A percentile compares a stretch with the other conserved stretches of the same genome.
Conservation (phyloP, 495 filamentous ascomycete genomes). For the Penicillium steckii region DNA sequence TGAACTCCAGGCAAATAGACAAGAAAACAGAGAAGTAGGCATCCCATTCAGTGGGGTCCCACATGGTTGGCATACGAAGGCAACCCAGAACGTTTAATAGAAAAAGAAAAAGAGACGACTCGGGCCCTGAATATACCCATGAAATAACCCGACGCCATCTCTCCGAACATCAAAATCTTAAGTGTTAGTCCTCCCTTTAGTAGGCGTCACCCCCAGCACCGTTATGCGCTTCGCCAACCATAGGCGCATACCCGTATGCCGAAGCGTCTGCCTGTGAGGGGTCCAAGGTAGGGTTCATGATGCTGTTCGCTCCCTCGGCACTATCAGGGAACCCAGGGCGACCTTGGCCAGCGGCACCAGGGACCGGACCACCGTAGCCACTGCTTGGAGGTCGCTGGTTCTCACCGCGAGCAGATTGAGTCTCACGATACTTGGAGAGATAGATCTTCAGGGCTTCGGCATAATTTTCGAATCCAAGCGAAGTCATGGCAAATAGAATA, state of each 20-base stretch:
- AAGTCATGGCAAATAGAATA: conserved; percentile 98
- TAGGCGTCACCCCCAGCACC: conserved; percentile 59
- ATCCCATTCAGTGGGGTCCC: background rate
- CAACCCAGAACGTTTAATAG: background rate
- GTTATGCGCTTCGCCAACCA: conserved; percentile 64
- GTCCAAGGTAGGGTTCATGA: conserved; percentile 60
- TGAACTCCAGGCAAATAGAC: background rate
- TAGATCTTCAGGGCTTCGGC: conserved; percentile 98
- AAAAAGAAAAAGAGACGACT: background rate
- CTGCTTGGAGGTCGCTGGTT: conserved; percentile 71
- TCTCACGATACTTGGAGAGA: conserved; percentile 94
- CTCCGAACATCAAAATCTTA: background rate
- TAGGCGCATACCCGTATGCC: conserved; percentile 63
- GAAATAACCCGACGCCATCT: conserved; percentile 1
- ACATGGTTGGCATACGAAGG: background rate
- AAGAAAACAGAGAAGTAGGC: background rate
- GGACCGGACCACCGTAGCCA: conserved; percentile 58
- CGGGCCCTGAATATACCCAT: background rate
- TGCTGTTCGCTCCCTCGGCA: conserved; percentile 56
- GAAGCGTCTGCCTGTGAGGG: conserved; percentile 56
- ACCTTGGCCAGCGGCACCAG: conserved; percentile 46
- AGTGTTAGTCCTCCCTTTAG: conserved; percentile 17
- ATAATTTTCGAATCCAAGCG: conserved; percentile 98
- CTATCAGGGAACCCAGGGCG: conserved; percentile 54
- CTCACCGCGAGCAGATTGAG: conserved; percentile 74